Evolutionary conservation across 225 moss, liverwort and hornwort species (phyloP), one percentile per base, ranked within the genome.

Genomic region (Pseudisothecium myosuroides): DNA sequence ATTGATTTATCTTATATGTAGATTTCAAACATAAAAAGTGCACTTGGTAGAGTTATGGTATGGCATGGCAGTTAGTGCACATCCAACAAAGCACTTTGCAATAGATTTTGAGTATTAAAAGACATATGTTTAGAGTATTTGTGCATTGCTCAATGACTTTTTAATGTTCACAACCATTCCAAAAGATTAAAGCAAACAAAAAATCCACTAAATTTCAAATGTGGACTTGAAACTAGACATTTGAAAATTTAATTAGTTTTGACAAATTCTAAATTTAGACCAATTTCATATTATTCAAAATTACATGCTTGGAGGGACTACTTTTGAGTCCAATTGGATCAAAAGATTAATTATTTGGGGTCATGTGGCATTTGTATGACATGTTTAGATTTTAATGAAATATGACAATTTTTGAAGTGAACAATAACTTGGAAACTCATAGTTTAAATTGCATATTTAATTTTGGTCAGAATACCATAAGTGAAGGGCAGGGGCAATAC

Each of bases 311-410:
- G 2, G 3, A 28, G 27, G 45, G 10, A 72, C 16, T 0, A 45
- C 2, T 47, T 75, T 47, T 49, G 1, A 49, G 7, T 31, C 7
- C 2, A 49, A 32, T 4, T 75, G 11, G 4, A 49, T 49, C 1
- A 19, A 49, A 12, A 49, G 7, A 49, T 19, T 19, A 16, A 12
- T 0, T 19, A 22, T 34, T 21, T 22, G 2, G 12, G 8, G 2
- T 76, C 21, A 13, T 21, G 12, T 0, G 0, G 4, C 4, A 36
- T 34, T 22, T 34, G 22, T 12, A 50, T 20, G 3, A 22, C 7
- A 23, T 52, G 5, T 76, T 22, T 34, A 22, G 50, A 52, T 14
- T 36, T 14, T 9, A 21, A 22, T 36, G 3, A 34, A 52, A 14
- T 52, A 12, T 69, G 7, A 23, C 1, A 2, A 8, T 39, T 18